Evolutionary conservation across 306 rosid genomes (phyloP).

Genomic region (Betula pendula): DNA sequence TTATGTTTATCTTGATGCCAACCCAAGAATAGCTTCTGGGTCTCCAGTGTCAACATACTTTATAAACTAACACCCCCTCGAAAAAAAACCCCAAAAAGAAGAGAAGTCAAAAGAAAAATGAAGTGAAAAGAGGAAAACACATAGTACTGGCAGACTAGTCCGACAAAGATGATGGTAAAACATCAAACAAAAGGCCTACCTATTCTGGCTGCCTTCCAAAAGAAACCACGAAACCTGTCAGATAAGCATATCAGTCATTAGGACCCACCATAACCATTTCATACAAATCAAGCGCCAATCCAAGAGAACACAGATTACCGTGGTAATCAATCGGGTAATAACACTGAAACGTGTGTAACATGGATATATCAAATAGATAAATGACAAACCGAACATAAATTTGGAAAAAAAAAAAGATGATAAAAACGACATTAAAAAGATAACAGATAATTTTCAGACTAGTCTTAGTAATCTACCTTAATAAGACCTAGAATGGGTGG

Average conservation of each 20-base stretch:
- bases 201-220: slow-evolving; percentile 77
- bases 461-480: neutral
- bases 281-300: neutral
- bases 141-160: neutral
- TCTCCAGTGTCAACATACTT: neutral
- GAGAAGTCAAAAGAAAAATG: neutral
- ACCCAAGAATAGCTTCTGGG: neutral
- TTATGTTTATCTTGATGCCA: neutral
- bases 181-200: slow-evolving; percentile 37
- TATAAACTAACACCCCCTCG: too few relatives aligned
- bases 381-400: neutral
- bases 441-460: neutral
- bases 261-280: neutral
- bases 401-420: neutral
- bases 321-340: neutral
- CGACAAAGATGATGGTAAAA: slow-evolving; percentile 5
- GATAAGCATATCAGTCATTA: slow-evolving; percentile 20
- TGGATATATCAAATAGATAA: neutral
- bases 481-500: neutral
- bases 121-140: too few relatives aligned
- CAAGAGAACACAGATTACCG: neutral
- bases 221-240: slow-evolving; percentile 69
- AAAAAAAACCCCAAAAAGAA: neutral
- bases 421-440: neutral
- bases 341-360: neutral